These are phyloP conservation scores for Gossypium arboreum DNA, from an alignment of 345 rosid genomes.

Conservation along the genomic window DNA sequence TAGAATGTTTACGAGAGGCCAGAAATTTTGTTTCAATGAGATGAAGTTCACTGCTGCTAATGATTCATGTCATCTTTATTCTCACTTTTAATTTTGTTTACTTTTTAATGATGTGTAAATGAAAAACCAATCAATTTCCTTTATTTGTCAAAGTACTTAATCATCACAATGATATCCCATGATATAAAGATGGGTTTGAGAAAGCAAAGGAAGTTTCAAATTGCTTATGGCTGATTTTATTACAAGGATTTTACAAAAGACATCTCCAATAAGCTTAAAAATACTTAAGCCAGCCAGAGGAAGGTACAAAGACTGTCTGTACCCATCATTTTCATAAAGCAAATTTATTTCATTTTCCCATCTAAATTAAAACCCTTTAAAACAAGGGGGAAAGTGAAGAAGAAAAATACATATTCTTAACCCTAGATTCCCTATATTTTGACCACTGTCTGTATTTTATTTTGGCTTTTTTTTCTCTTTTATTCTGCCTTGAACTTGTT, in stretches of 20 bases:
- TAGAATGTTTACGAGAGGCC: too few species aligned
- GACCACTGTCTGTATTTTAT: conserved; percentile 6
- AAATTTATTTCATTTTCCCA: conserved; percentile 11
- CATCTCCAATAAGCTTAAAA: conserved; percentile 4
- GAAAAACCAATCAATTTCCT: too few species aligned
- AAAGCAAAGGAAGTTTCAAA: background rate
- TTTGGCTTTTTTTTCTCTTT: background rate
- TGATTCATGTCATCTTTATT: too few species aligned
- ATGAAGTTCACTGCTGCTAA: too few species aligned
- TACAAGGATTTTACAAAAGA: conserved; percentile 13
- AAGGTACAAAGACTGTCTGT: conserved; percentile 4
- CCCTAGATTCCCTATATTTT: conserved; percentile 7
- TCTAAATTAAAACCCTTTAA: background rate
- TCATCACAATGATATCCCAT: background rate
- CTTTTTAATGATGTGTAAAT: too few species aligned
- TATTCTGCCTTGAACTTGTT: background rate
- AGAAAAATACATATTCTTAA: background rate
- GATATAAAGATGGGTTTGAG: background rate
- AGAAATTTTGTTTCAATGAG: background rate
- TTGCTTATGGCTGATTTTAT: conserved; percentile 16
- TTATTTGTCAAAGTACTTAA: too few species aligned
- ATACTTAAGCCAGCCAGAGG: conserved; percentile 10
- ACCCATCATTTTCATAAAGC: background rate
- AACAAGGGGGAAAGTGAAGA: background rate
- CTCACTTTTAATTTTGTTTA: too few species aligned